Conservation (phyloP, 2,329 filamentous ascomycete genomes). For the Botryotinia calthae region DNA sequence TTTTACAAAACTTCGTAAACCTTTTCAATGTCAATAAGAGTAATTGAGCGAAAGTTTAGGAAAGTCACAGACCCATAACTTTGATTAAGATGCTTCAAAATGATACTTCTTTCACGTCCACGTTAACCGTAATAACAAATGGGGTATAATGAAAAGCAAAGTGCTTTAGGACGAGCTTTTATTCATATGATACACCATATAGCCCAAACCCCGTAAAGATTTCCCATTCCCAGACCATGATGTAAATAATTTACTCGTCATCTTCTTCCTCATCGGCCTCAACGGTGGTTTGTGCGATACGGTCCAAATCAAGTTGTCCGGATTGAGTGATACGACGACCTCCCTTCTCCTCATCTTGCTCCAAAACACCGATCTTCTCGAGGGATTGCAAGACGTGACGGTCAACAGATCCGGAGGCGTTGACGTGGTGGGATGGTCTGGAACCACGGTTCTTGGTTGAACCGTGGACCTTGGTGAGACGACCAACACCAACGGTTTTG, state of each 20-base stretch:
- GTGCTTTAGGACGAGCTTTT: slow-evolving; percentile 19
- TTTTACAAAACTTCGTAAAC: neutral
- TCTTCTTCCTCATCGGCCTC: slow-evolving; percentile 71
- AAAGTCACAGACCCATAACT: neutral
- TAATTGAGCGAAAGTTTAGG: neutral
- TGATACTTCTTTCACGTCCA: slow-evolving; percentile 9
- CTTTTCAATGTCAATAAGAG: neutral
- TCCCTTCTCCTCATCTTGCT: slow-evolving; percentile 98
- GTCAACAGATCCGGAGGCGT: slow-evolving; percentile 93
- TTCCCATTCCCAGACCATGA: slow-evolving; percentile 26
- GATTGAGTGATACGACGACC: slow-evolving; percentile 97
- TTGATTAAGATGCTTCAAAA: neutral
- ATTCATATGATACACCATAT: slow-evolving; percentile 24
- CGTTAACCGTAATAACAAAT: slow-evolving; percentile 9
- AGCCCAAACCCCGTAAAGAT: slow-evolving; percentile 29
- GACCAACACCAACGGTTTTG: slow-evolving; percentile 98
- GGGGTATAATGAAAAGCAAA: slow-evolving; percentile 22
- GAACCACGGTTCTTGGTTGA: slow-evolving; percentile 95
- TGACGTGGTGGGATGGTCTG: slow-evolving; percentile 89
- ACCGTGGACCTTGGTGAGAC: slow-evolving; percentile 94
- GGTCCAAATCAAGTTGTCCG: slow-evolving; percentile 99
- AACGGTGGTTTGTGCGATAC: slow-evolving; percentile 78
- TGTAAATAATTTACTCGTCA: slow-evolving; percentile 55
- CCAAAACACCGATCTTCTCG: slow-evolving; percentile 98
- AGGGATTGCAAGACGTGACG: slow-evolving; percentile 96